Conservation (phyloP, 345 rosid species). For the Eutrema heterophyllum region DNA sequence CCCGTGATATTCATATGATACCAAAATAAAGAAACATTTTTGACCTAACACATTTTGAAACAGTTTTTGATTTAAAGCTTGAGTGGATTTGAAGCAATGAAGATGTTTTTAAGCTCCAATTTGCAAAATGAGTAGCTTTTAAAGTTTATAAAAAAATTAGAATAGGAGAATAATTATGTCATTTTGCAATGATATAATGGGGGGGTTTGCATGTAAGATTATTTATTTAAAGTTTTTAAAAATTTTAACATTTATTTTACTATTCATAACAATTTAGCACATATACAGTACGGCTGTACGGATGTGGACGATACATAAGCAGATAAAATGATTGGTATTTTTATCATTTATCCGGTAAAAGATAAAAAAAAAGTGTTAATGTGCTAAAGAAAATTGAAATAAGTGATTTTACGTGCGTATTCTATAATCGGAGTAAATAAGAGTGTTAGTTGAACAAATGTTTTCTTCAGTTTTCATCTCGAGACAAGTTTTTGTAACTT, state of each 20-base stretch:
- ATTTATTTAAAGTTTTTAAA: too few species aligned
- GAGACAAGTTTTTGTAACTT: slow-evolving; percentile 12
- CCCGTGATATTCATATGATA: background rate
- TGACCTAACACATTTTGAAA: background rate
- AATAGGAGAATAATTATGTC: background rate
- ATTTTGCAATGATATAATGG: background rate
- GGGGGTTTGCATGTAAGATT: too few species aligned
- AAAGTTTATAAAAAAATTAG: background rate
- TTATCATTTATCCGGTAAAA: too few species aligned
- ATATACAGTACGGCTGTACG: too few species aligned
- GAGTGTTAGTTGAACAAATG: background rate
- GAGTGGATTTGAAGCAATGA: background rate
- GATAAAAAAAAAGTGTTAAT: too few species aligned
- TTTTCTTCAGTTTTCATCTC: background rate
- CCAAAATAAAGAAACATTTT: background rate
- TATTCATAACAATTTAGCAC: too few species aligned
- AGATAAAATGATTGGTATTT: too few species aligned
- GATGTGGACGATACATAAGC: too few species aligned
- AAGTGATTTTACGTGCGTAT: too few species aligned
- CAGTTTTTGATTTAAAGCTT: too few species aligned
- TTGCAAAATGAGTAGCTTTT: background rate
- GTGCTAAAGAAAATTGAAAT: too few species aligned
- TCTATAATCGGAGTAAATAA: background rate
- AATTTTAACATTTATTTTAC: too few species aligned
- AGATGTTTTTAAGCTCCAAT: background rate